phyloP scores from a whole-genome alignment of 352 stramenopile genomes.

The Globisporangium lucens region DNA sequence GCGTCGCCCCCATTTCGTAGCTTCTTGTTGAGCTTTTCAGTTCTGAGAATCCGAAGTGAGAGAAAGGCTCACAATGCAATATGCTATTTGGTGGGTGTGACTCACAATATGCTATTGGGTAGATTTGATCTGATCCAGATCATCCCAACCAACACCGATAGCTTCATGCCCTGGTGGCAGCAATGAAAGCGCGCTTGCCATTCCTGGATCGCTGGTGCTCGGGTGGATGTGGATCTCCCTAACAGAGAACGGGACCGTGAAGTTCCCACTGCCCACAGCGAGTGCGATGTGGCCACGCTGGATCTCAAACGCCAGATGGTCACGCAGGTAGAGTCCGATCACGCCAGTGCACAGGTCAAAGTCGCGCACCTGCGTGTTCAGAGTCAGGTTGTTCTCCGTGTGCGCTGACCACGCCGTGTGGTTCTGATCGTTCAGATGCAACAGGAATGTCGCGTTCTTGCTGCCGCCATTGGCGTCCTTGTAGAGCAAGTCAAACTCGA shows the following conservation, averaged over 20 bases:
- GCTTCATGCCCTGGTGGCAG: not conserved
- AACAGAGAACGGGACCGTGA: constrained; percentile 71
- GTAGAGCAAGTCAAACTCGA: constrained; percentile 74
- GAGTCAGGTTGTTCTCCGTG: constrained; percentile 60
- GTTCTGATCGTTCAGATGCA: constrained; percentile 47
- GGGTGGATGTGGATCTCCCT: constrained; percentile 66
- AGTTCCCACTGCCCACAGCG: constrained; percentile 55
- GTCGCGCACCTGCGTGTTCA: constrained; percentile 46
- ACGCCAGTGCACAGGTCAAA: constrained; percentile 68
- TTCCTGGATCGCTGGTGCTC: not conserved
- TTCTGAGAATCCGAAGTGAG: constrained; percentile 9
- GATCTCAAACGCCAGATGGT: constrained; percentile 69
- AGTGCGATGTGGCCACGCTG: constrained; percentile 54
- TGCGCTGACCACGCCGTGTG: constrained; percentile 59
- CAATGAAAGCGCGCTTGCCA: not conserved
- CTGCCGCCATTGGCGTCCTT: constrained; percentile 24
- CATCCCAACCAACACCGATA: not conserved
- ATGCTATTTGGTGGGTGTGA: not conserved
- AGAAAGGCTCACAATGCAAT: not conserved
- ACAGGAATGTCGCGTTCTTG: constrained; percentile 31
- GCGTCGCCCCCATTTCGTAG: constrained; percentile 39
- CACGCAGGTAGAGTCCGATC: constrained; percentile 57
- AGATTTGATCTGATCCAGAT: not conserved
- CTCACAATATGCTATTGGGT: constrained; percentile 3
- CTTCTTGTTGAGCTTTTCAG: not conserved